Evolutionary conservation across 208 protist species (phyloP).

Genomic region (Leishmania arabica): DNA sequence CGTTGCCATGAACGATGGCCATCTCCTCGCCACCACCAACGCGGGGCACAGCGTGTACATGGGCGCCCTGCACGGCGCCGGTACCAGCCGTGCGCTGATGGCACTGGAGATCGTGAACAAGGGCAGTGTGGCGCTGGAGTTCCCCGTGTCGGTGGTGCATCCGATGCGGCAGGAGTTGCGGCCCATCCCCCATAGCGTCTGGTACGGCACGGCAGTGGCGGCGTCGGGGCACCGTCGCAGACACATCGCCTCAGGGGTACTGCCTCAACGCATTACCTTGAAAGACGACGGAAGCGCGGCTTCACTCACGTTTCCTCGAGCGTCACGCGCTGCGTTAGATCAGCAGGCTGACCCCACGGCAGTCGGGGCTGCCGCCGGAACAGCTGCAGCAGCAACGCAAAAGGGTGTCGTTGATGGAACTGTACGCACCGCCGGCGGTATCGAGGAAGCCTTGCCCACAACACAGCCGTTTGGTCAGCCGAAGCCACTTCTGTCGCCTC

Average conservation of each 20-base stretch:
- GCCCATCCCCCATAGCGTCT: slow-evolving; percentile 32
- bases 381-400: neutral
- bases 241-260: neutral
- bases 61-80: slow-evolving; percentile 78
- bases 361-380: neutral
- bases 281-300: neutral
- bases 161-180: slow-evolving; percentile 82
- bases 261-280: neutral
- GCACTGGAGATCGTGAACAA: slow-evolving; percentile 83
- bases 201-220: slow-evolving; percentile 17
- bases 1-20: slow-evolving; percentile 54
- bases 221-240: slow-evolving; percentile 1
- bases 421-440: neutral
- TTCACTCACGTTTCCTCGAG: neutral
- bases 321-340: neutral
- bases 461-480: neutral
- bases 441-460: neutral
- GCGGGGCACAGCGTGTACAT: slow-evolving; percentile 49
- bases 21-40: slow-evolving; percentile 43
- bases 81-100: slow-evolving; percentile 54
- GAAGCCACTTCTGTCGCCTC: slow-evolving; percentile 3
- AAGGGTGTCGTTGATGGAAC: neutral
- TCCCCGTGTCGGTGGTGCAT: slow-evolving; percentile 82
- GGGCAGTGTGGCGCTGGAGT: slow-evolving; percentile 74
- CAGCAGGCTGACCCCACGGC: neutral